Evolutionary conservation across 2,329 filamentous ascomycete species (phyloP).

Genomic region (Xylaria sp.): DNA sequence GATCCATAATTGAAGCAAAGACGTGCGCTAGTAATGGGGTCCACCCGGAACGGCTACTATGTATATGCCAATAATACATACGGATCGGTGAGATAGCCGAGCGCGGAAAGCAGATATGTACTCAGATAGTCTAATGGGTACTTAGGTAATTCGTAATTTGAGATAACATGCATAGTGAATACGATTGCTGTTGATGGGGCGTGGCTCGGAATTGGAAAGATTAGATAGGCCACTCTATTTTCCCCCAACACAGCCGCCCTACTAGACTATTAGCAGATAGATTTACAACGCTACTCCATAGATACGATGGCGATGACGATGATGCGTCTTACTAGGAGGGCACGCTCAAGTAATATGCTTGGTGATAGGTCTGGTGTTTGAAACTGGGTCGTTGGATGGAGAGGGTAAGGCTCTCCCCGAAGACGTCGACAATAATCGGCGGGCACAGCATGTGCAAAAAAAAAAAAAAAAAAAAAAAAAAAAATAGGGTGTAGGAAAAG

Average conservation of each 20-base stretch:
- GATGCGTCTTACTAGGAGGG: neutral
- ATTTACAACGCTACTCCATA: constrained; percentile 5
- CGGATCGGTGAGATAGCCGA: neutral
- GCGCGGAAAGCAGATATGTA: neutral
- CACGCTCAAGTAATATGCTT: neutral
- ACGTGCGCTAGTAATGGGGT: neutral
- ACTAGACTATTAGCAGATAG: constrained; percentile 1
- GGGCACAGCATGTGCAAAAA: neutral
- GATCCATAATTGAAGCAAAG: neutral
- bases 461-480: neutral
- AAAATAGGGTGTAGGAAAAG: neutral
- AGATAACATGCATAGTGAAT: constrained; percentile 1
- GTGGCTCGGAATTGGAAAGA: neutral
- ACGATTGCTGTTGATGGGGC: neutral
- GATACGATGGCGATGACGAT: neutral
- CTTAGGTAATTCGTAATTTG: too few species aligned
- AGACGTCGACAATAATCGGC: neutral
- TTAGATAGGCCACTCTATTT: neutral
- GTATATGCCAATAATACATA: neutral
- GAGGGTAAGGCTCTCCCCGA: neutral
- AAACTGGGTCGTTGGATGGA: neutral
- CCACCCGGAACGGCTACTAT: neutral
- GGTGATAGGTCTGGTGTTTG: neutral
- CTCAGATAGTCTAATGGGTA: neutral
- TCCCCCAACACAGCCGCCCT: constrained; percentile 13